A percentile compares a stretch with the other conserved stretches of the same genome.
Conservation (phyloP, 108 stramenopile species). For the Conticribra weissflogii region DNA sequence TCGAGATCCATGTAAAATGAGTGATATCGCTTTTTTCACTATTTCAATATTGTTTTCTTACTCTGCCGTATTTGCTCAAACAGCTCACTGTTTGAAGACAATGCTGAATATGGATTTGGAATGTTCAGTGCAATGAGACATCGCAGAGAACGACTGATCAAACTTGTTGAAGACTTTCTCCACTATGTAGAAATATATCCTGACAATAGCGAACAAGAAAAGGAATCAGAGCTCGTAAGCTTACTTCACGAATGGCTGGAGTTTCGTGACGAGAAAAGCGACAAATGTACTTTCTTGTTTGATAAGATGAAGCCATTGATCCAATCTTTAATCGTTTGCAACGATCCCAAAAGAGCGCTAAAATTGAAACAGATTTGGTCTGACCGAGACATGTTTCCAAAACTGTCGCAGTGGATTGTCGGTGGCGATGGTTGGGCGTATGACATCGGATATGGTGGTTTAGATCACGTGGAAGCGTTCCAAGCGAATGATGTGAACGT, state of each 20-base stretch:
- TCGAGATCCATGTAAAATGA: background rate
- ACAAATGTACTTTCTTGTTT: slow-evolving; percentile 56
- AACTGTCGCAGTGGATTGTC: slow-evolving; percentile 68
- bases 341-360: background rate
- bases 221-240: slow-evolving; percentile 40
- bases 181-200: slow-evolving; percentile 38
- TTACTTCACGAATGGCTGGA: slow-evolving; percentile 65
- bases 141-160: slow-evolving; percentile 50
- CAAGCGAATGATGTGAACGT: slow-evolving; percentile 71
- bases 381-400: slow-evolving; percentile 72
- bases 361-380: slow-evolving; percentile 52
- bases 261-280: slow-evolving; percentile 56
- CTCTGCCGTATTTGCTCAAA: background rate
- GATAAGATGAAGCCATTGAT: slow-evolving; percentile 69
- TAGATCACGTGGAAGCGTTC: slow-evolving; percentile 70
- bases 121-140: slow-evolving; percentile 71
- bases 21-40: too few relatives aligned
- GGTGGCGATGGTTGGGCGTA: slow-evolving; percentile 78
- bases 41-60: too few relatives aligned
- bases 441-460: slow-evolving; percentile 67
- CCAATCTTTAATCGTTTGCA: slow-evolving; percentile 29
- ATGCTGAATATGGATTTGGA: slow-evolving; percentile 64
- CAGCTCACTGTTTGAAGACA: slow-evolving; percentile 63
- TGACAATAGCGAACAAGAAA: slow-evolving; percentile 8
- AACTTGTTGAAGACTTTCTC: slow-evolving; percentile 51